These are phyloP conservation scores for Larix kaempferi DNA, from an alignment of 75 land plant species.

Conservation along the genomic window DNA sequence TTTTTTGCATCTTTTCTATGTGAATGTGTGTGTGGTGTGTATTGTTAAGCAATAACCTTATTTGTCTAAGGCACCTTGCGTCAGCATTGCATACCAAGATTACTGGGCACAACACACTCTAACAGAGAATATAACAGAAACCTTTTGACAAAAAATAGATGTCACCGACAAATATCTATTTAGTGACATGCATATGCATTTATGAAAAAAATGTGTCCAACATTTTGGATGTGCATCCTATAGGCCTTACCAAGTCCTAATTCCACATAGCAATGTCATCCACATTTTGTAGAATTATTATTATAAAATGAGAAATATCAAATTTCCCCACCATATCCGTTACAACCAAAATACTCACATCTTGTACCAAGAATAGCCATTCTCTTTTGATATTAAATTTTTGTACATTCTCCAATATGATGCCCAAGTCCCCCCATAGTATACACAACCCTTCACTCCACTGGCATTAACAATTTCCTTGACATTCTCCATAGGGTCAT, in stretches of 20 bases:
- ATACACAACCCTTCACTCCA: slow-evolving; percentile 87
- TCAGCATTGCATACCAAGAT: background rate
- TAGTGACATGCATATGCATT: background rate
- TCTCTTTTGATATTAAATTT: slow-evolving; percentile 84
- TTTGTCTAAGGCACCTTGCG: no score
- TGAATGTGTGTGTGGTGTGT: no score
- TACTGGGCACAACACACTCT: background rate
- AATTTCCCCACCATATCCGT: slow-evolving; percentile 87
- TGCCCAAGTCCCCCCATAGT: slow-evolving; percentile 97
- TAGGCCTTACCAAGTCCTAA: no score
- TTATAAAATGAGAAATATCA: slow-evolving; percentile 9
- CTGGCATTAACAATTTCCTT: slow-evolving; percentile 73
- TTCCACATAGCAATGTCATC: no score
- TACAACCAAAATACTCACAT: slow-evolving; percentile 81
- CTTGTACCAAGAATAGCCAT: slow-evolving; percentile 81
- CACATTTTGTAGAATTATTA: no score
- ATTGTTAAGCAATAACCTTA: no score
- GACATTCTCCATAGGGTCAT: slow-evolving; percentile 86
- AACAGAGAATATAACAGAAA: background rate
- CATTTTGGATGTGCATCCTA: no score
- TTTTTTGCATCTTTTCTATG: no score
- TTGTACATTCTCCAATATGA: slow-evolving; percentile 80
- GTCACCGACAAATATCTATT: background rate
- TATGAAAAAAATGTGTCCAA: no score
- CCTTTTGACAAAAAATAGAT: background rate